Evolutionary conservation across 83 land plant species (phyloP), one percentile per base, ranked within the genome.

Genomic region (Picea abies): DNA sequence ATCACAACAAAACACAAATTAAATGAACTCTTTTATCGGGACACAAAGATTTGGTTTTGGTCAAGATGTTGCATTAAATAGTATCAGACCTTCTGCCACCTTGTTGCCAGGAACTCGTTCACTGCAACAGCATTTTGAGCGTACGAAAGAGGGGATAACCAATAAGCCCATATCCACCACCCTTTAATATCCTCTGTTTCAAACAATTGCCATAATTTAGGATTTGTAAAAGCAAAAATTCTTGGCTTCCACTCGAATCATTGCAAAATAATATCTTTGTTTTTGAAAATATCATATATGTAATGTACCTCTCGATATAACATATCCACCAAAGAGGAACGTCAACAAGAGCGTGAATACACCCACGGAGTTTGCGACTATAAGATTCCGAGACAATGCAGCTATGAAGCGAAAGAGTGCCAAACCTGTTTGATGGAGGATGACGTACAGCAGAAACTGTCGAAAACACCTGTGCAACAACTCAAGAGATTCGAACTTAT

Each of bases 111-210:
- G 72, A 94, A 91, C 82, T 94, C 97, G 79, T 94, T 94, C 5
- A 92, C 92, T 75, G 91, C 75, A 62, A 94, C 85, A 61, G 90
- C 92, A 60, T 84, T 80, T 63, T 92, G 93, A 19, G 85, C 93
- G 80, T 94, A 94, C 14, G 82, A 85, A 35, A 94, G 84, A 79
- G 97, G 97, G 0, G 97, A 94, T 12, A 90, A 60, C 93, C 95
- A 94, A 58, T 78, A 92, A 5, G 81, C 93, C 97, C 97, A 94
- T 56, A 78, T 35, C 95, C 97, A 94, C 93, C 95, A 92, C 56
- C 56, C 52, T 29, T 78, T 86, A 10, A 90, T 83, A 41, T 80
- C 63, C 16, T 83, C 92, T 90, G 84, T 64, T 63, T 76, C 10
- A 47, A 8, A 49, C 66, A 76, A 78, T 20, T 0, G 62, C 29